Conservation (phyloP, 805 yeast genomes). For the Blastobotrys muscicola region DNA sequence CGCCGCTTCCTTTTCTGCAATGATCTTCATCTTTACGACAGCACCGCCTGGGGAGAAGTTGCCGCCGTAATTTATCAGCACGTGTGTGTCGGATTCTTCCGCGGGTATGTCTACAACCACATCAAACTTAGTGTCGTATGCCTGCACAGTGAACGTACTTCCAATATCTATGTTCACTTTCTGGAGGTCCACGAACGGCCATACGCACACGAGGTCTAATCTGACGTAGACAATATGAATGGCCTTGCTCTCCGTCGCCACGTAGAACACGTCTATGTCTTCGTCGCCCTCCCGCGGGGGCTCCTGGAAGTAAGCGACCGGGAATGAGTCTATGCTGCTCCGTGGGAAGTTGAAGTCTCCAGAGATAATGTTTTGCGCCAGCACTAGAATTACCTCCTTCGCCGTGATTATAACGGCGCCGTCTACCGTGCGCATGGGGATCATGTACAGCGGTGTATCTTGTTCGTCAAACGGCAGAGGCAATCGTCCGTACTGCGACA, state of each 20-base stretch:
- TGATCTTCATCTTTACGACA: slow-evolving; percentile 12
- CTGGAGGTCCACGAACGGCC: too few species aligned
- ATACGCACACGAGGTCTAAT: too few species aligned
- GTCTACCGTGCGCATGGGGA: slow-evolving; percentile 26
- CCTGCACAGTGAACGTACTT: too few species aligned
- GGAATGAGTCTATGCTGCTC: slow-evolving; percentile 26
- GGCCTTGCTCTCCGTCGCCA: too few species aligned
- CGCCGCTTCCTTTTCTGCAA: slow-evolving; percentile 2
- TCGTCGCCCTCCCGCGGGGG: slow-evolving; percentile 1
- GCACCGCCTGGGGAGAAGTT: slow-evolving; percentile 34
- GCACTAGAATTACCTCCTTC: slow-evolving; percentile 30
- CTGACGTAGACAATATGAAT: too few species aligned
- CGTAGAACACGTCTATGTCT: too few species aligned
- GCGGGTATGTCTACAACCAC: slow-evolving; percentile 24
- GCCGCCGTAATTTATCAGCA: slow-evolving; percentile 30
- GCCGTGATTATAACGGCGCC: slow-evolving; percentile 34
- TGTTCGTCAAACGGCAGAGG: slow-evolving; percentile 34
- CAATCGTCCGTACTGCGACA: slow-evolving; percentile 5
- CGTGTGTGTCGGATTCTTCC: slow-evolving; percentile 6
- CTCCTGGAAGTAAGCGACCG: slow-evolving; percentile 30
- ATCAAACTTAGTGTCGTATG: too few species aligned
- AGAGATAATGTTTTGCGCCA: slow-evolving; percentile 38
- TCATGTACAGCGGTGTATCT: slow-evolving; percentile 34
- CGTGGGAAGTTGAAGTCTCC: slow-evolving; percentile 34
- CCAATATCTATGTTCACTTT: too few species aligned